A percentile compares a stretch with the other conserved stretches of the same genome.
Conservation (phyloP, 2,329 filamentous ascomycete genomes). For the Penicillium sp. region DNA sequence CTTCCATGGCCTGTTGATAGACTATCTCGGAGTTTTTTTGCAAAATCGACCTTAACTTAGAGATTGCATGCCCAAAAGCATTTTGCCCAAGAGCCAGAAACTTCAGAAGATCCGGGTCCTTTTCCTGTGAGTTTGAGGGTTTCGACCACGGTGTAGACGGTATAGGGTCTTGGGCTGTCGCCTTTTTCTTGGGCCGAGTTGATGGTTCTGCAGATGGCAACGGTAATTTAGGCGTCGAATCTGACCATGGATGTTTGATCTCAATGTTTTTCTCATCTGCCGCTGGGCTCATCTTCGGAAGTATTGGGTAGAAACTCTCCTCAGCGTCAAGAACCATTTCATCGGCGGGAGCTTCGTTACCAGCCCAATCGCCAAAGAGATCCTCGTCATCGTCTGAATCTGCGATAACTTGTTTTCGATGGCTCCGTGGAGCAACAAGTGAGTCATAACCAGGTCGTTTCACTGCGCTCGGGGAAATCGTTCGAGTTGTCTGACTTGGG, state of each 20-base stretch:
- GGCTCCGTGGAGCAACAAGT: conserved; percentile 8
- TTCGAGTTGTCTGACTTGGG: conserved; percentile 9
- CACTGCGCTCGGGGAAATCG: conserved; percentile 4
- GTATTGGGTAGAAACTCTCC: conserved; percentile 32
- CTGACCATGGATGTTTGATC: not conserved
- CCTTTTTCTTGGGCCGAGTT: conserved; percentile 4
- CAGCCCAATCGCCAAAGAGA: conserved; percentile 27
- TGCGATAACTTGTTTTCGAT: conserved; percentile 27
- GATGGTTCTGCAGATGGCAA: conserved; percentile 16
- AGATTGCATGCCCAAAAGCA: conserved; percentile 29
- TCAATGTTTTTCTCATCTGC: conserved; percentile 7
- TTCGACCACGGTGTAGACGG: conserved; percentile 18
- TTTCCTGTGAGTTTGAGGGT: conserved; percentile 22
- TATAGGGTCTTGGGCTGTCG: conserved; percentile 5
- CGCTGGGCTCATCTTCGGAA: conserved; percentile 23
- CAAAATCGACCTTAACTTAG: conserved; percentile 31
- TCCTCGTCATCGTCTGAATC: conserved; percentile 38
- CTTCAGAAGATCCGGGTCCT: conserved; percentile 27
- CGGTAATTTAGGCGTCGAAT: not conserved
- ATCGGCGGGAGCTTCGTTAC: conserved; percentile 19
- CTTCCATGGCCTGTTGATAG: conserved; percentile 40
- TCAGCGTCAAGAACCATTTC: conserved; percentile 24
- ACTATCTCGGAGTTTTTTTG: conserved; percentile 39
- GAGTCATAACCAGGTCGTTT: conserved; percentile 10
- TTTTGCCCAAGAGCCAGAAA: conserved; percentile 34